Evolutionary conservation across 2,329 filamentous ascomycete genomes (phyloP).

Genomic region (Neofusicoccum sp.): DNA sequence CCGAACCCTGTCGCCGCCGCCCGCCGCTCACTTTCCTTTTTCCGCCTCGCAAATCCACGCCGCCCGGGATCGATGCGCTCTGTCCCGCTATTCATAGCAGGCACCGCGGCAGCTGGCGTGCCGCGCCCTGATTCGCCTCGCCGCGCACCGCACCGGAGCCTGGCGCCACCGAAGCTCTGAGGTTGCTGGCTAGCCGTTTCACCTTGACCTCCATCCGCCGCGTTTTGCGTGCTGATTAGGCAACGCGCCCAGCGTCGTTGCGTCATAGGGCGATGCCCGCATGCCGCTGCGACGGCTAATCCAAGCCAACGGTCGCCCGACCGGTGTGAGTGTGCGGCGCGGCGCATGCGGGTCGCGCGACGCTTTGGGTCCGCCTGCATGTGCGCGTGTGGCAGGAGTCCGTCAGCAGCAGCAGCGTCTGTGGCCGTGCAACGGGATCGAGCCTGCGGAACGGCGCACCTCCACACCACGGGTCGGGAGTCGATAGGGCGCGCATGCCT

Average conservation of each 20-base stretch:
- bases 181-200: constrained; percentile 14
- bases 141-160: not conserved
- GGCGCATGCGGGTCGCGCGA: not conserved
- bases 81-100: constrained; percentile 7
- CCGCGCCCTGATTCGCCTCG: constrained; percentile 6
- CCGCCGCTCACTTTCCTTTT: not conserved
- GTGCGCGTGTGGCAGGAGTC: too few species aligned
- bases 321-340: not conserved
- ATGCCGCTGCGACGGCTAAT: not conserved
- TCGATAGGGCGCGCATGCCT: not conserved
- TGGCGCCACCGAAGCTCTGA: not conserved
- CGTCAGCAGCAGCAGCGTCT: not conserved
- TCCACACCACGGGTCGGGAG: constrained; percentile 13
- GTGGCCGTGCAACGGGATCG: constrained; percentile 15
- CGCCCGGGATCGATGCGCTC: not conserved
- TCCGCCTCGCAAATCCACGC: not conserved
- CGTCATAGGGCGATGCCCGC: not conserved
- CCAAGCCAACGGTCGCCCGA: constrained; percentile 3
- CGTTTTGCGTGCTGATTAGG: constrained; percentile 10
- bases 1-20: constrained; percentile 5
- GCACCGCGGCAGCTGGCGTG: constrained; percentile 9
- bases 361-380: too few species aligned
- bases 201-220: not conserved
- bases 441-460: not conserved
- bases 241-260: constrained; percentile 2